Evolutionary conservation across 805 yeast species (phyloP).

Genomic region (Cyberlindnera sargentensis): DNA sequence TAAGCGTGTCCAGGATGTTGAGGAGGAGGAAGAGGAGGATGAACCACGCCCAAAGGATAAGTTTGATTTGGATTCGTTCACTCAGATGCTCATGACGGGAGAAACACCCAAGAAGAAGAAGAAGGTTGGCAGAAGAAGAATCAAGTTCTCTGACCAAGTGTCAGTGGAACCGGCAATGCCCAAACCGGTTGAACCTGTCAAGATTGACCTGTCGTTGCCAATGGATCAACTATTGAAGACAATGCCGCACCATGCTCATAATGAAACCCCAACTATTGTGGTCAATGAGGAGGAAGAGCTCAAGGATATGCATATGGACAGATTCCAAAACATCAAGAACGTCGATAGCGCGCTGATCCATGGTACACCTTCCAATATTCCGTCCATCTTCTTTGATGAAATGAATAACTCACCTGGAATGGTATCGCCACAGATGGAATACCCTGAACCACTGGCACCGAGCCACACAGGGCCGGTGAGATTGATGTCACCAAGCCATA

Average conservation of each 20-base stretch:
- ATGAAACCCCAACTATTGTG: constrained; percentile 25
- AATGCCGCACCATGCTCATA: not conserved
- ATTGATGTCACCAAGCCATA: constrained; percentile 1
- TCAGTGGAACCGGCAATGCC: constrained; percentile 13
- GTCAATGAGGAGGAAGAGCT: constrained; percentile 67
- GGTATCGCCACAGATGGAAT: constrained; percentile 13
- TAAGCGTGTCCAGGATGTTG: constrained; percentile 44
- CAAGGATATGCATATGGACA: constrained; percentile 66
- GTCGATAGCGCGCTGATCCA: constrained; percentile 72
- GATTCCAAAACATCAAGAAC: constrained; percentile 63
- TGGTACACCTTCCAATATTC: constrained; percentile 58
- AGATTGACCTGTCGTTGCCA: constrained; percentile 47
- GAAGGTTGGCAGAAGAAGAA: constrained; percentile 40
- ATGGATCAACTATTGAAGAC: constrained; percentile 64
- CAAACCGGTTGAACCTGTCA: constrained; percentile 18
- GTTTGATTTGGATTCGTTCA: constrained; percentile 80
- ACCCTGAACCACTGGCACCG: constrained; percentile 19
- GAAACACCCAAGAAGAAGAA: constrained; percentile 43
- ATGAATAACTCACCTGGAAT: not conserved
- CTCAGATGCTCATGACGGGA: constrained; percentile 79
- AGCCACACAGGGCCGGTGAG: constrained; percentile 13
- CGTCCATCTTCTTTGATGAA: constrained; percentile 29
- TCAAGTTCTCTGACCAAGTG: constrained; percentile 66
- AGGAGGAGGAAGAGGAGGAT: constrained; percentile 26
- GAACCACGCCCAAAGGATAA: not conserved